phyloP scores from a whole-genome alignment of 495 filamentous ascomycete genomes.

The Lophiostoma macrostomum region DNA sequence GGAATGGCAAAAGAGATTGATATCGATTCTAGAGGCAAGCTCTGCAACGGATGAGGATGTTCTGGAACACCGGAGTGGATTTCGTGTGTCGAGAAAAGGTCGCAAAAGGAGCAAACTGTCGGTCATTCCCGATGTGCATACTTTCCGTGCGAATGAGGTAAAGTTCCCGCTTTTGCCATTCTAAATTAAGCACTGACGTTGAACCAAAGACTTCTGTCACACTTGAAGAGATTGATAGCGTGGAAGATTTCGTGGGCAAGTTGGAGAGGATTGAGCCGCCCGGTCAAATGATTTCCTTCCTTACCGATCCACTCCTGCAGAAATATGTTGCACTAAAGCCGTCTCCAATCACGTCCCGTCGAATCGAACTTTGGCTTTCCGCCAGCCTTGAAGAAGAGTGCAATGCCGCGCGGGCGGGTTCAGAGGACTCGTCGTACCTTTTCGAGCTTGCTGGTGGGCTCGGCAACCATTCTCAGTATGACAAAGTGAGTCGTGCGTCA shows the following conservation, averaged over 20 bases:
- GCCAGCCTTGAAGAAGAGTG: constrained; percentile 36
- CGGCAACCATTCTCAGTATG: constrained; percentile 50
- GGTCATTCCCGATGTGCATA: constrained; percentile 68
- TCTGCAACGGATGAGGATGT: constrained; percentile 14
- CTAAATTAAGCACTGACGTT: neutral
- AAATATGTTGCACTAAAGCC: constrained; percentile 68
- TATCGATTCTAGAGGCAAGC: constrained; percentile 62
- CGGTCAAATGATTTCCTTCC: constrained; percentile 72
- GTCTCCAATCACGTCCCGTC: constrained; percentile 41
- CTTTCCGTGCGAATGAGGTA: constrained; percentile 67
- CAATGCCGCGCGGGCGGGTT: constrained; percentile 8
- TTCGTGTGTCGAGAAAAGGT: constrained; percentile 51
- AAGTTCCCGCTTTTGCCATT: constrained; percentile 4
- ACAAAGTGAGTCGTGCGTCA: constrained; percentile 47
- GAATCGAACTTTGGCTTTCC: constrained; percentile 36
- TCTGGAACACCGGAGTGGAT: constrained; percentile 43
- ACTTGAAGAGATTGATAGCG: constrained; percentile 73
- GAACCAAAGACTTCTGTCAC: constrained; percentile 56
- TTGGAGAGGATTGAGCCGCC: constrained; percentile 78
- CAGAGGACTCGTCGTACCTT: constrained; percentile 3
- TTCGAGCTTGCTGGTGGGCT: constrained; percentile 27
- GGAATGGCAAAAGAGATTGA: constrained; percentile 71
- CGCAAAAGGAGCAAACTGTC: constrained; percentile 46
- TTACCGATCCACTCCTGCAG: constrained; percentile 74
- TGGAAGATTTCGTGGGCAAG: constrained; percentile 68